Base-by-base conservation (phyloP, 805 yeast species). In the Starmerella potacharoeniae region DNA sequence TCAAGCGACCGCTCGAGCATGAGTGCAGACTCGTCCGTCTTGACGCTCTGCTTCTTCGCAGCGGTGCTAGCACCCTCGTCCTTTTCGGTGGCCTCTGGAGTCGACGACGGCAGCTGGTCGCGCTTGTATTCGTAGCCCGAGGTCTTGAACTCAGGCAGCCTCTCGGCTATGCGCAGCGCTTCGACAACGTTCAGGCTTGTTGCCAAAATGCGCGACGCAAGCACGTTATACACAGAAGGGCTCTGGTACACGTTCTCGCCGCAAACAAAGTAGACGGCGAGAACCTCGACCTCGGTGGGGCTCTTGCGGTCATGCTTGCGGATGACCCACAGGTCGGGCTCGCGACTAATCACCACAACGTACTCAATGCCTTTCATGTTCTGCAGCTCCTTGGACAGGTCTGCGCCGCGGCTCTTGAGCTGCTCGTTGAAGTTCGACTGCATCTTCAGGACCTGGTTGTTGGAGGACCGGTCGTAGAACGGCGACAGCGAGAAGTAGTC, bases 401-500 rank as follows among this genome's bases (percentile, higher is more conserved):
- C 70, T 33, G 60, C 71, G 29, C 57, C 55, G 33, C 73, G 67
- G 14, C 68, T 67, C 54, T 68, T 68, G 44, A 72, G 67, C 55
- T 75, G 71, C 17, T 76, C 79, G 52, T 82, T 84, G 75, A 83
- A 90, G 68, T 90, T 97, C 57, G 84, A 78, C 67, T 93, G 99
- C 98, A 93, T 93, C 69, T 86, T 86, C 45, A 95, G 77, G 33
- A 87, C 93, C 70, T 91, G 97, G 68, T 93, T 93, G 69, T 89
- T 93, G 46, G 96, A 85, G 1, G 95, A 81, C 61, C 97, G 77
- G 67, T 91, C 97, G 67, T 86, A 93, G 71, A 91, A 95, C 1
- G 99, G 98, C 2, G 96, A 86, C 62, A 87, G 86, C 4, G 96
- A 75, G 65, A 93, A 90, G 70, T 93, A 93, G 57, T 93, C 97